These are phyloP conservation scores for Hansenula sp. DNA, from an alignment of 1,139 yeast genomes.

Conservation along the genomic window DNA sequence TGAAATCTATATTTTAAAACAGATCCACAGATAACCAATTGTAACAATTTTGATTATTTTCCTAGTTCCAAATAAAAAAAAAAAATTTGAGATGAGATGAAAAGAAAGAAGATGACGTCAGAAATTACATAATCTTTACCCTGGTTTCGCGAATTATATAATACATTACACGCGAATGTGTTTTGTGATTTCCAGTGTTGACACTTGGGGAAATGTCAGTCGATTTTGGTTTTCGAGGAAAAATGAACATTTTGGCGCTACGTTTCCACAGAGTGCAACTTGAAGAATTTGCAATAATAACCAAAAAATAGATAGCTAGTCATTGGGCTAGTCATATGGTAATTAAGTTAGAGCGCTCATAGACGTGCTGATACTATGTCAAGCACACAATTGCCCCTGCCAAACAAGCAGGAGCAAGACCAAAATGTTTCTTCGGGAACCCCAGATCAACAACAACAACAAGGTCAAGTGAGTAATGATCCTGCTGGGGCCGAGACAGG, in stretches of 20 bases:
- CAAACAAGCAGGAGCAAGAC: neutral
- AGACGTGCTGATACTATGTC: conserved; percentile 1
- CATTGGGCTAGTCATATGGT: neutral
- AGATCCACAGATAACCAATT: neutral
- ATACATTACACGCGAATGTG: no score
- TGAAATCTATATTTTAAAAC: no score
- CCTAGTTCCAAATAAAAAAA: neutral
- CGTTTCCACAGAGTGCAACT: neutral
- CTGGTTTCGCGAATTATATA: neutral
- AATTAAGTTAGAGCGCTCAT: no score
- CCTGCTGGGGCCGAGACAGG: conserved; percentile 1
- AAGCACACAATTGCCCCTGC: conserved; percentile 4
- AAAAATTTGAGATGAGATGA: conserved; percentile 3
- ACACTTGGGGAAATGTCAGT: neutral
- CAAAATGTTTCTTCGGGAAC: neutral
- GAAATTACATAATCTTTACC: neutral
- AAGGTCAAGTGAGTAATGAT: neutral
- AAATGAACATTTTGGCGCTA: neutral
- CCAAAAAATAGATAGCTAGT: no score
- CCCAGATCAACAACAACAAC: conserved; percentile 1
- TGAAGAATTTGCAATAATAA: neutral
- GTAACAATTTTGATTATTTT: neutral
- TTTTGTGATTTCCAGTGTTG: neutral
- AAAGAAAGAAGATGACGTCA: neutral
- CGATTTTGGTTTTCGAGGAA: neutral